A percentile compares a stretch with the other conserved stretches of the same genome.
phyloP scores from a whole-genome alignment of 2,329 filamentous ascomycete species.

The Boeremia lycopersici region DNA sequence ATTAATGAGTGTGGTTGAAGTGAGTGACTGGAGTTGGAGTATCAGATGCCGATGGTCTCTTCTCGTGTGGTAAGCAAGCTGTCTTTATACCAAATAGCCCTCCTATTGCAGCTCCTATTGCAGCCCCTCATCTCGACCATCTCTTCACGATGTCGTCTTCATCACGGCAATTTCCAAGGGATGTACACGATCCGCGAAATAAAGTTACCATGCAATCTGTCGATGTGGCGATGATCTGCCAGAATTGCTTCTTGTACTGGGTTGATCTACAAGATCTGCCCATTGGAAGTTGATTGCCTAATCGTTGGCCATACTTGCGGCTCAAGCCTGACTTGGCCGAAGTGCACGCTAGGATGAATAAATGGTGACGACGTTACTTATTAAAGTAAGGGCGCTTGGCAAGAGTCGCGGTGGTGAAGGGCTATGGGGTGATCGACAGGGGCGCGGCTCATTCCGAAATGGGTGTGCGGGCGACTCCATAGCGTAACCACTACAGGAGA shows the following conservation, averaged over 20 bases:
- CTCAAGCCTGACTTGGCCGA: background rate
- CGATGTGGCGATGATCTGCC: background rate
- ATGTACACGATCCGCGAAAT: background rate
- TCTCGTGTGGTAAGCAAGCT: background rate
- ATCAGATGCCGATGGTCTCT: constrained; percentile 5
- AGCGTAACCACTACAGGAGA: background rate
- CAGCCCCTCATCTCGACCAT: constrained; percentile 8
- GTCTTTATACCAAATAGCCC: constrained; percentile 8
- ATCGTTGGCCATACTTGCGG: constrained; percentile 1
- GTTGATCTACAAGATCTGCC: constrained; percentile 8
- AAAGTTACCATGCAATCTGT: background rate
- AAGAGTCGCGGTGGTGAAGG: background rate
- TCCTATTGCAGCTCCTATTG: background rate
- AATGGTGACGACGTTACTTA: background rate
- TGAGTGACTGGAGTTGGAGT: constrained; percentile 15
- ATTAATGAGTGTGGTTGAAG: constrained; percentile 1
- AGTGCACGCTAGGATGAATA: background rate
- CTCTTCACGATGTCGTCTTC: background rate
- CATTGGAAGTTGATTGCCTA: background rate
- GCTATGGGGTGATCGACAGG: constrained; percentile 14
- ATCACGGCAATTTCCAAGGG: constrained; percentile 7
- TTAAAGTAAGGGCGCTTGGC: background rate
- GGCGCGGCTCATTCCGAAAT: constrained; percentile 3
- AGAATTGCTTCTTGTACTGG: background rate
- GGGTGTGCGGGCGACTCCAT: background rate